Conservation (phyloP, 2,329 filamentous ascomycete species). For the Alternaria angustiovoidea region DNA sequence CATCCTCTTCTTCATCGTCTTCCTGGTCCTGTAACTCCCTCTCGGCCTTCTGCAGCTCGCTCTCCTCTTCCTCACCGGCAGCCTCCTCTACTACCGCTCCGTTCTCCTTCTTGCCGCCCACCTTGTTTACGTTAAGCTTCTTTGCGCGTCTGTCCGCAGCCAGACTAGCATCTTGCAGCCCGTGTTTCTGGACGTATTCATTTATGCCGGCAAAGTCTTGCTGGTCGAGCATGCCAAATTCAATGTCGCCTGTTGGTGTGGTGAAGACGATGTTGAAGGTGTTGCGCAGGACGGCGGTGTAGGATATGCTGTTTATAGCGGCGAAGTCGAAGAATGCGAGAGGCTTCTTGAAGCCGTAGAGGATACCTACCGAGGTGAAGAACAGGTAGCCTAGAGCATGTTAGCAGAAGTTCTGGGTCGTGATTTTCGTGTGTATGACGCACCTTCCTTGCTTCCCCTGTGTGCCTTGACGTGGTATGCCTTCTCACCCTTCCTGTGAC, state of each 20-base stretch:
- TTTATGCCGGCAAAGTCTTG: constrained; percentile 69
- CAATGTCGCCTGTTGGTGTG: constrained; percentile 63
- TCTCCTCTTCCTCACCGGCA: constrained; percentile 45
- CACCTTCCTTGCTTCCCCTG: constrained; percentile 71
- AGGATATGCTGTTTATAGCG: constrained; percentile 66
- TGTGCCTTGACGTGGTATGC: constrained; percentile 71
- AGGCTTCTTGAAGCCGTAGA: constrained; percentile 73
- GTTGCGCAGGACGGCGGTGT: constrained; percentile 69
- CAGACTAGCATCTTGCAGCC: constrained; percentile 69
- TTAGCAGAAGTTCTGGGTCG: constrained; percentile 17
- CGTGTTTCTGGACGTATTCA: constrained; percentile 67
- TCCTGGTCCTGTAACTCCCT: constrained; percentile 48
- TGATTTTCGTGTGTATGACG: constrained; percentile 7
- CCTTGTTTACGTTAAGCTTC: constrained; percentile 62
- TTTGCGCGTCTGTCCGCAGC: constrained; percentile 68
- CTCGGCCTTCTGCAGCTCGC: constrained; percentile 52
- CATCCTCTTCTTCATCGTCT: constrained; percentile 53
- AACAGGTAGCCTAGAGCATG: constrained; percentile 65
- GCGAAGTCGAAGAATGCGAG: constrained; percentile 69
- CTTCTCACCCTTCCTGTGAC: constrained; percentile 69
- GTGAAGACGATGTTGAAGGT: constrained; percentile 71
- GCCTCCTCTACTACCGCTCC: constrained; percentile 11
- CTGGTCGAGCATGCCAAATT: constrained; percentile 73
- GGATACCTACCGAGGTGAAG: constrained; percentile 67
- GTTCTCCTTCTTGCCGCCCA: constrained; percentile 34